phyloP scores from a whole-genome alignment of 768 basidiomycete genomes.

The Rhizopogon sp. region DNA sequence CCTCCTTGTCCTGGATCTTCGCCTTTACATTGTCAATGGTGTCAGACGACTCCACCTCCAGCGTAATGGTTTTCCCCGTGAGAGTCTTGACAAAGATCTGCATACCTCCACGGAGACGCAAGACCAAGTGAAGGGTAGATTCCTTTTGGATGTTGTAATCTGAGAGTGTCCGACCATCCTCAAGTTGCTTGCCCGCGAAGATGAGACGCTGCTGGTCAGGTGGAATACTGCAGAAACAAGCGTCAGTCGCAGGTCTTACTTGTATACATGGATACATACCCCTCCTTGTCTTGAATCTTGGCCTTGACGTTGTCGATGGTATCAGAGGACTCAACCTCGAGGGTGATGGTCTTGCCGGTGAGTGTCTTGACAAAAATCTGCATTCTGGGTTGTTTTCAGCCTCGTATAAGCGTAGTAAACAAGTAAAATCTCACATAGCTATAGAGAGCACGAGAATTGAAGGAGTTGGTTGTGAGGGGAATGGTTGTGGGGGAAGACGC shows the following conservation, averaged over 20 bases:
- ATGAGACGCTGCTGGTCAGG: slow-evolving; percentile 92
- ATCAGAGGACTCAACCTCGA: slow-evolving; percentile 73
- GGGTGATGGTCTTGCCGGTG: slow-evolving; percentile 79
- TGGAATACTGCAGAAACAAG: neutral
- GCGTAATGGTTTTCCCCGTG: slow-evolving; percentile 90
- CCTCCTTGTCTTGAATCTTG: slow-evolving; percentile 91
- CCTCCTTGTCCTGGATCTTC: slow-evolving; percentile 94
- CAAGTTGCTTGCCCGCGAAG: slow-evolving; percentile 96
- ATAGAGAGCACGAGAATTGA: neutral
- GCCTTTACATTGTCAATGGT: slow-evolving; percentile 87
- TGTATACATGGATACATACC: slow-evolving; percentile 34
- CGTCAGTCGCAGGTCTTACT: neutral
- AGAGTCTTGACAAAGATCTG: slow-evolving; percentile 80
- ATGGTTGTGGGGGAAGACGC: neutral
- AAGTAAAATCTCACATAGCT: neutral
- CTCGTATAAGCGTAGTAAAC: neutral
- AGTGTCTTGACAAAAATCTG: slow-evolving; percentile 86
- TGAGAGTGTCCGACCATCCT: slow-evolving; percentile 88
- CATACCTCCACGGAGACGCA: slow-evolving; percentile 91
- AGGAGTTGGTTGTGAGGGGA: neutral
- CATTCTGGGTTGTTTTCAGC: slow-evolving; percentile 37
- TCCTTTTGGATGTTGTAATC: slow-evolving; percentile 98
- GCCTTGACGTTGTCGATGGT: slow-evolving; percentile 77
- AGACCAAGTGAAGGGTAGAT: slow-evolving; percentile 90
- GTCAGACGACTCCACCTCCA: slow-evolving; percentile 86